Percentiles rank a stretch among this genome's conserved stretches.
Evolutionary conservation across 371 early-diverging fungal species (phyloP).

Genomic region (Mortierella sp.): DNA sequence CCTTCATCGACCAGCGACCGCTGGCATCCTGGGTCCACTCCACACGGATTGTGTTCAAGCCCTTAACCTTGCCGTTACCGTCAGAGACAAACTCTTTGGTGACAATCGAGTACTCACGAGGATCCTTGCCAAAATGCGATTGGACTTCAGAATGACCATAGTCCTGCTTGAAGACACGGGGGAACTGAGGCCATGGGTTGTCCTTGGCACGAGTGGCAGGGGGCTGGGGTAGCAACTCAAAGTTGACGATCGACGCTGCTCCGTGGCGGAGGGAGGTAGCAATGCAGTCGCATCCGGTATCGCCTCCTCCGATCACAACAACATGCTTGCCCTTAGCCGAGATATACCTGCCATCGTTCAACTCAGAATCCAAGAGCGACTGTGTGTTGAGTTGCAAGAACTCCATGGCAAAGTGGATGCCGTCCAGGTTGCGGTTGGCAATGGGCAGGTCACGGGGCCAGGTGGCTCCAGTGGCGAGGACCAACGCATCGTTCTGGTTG

Average conservation of each 20-base stretch:
- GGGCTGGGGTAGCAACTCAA: constrained; percentile 95
- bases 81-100: constrained; percentile 95
- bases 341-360: constrained; percentile 79
- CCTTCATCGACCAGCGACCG: constrained; percentile 91
- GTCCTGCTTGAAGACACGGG: constrained; percentile 93
- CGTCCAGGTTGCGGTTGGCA: constrained; percentile 86
- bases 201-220: constrained; percentile 82
- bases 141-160: constrained; percentile 96
- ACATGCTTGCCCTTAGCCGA: constrained; percentile 93
- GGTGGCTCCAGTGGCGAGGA: constrained; percentile 95
- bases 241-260: constrained; percentile 91
- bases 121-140: constrained; percentile 90
- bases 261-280: constrained; percentile 95
- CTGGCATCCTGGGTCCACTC: constrained; percentile 89
- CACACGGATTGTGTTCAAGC: constrained; percentile 94
- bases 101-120: constrained; percentile 92
- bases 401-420: constrained; percentile 98
- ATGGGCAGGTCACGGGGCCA: constrained; percentile 96
- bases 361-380: constrained; percentile 80
- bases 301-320: constrained; percentile 98
- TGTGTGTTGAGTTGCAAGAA: constrained; percentile 92
- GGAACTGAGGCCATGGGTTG: constrained; percentile 98
- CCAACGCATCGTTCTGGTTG: constrained; percentile 79
- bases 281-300: constrained; percentile 97
- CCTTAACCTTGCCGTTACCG: constrained; percentile 83